Evolutionary conservation across 2,329 filamentous ascomycete species (phyloP).

Genomic region (Trichoderma endophyticum): DNA sequence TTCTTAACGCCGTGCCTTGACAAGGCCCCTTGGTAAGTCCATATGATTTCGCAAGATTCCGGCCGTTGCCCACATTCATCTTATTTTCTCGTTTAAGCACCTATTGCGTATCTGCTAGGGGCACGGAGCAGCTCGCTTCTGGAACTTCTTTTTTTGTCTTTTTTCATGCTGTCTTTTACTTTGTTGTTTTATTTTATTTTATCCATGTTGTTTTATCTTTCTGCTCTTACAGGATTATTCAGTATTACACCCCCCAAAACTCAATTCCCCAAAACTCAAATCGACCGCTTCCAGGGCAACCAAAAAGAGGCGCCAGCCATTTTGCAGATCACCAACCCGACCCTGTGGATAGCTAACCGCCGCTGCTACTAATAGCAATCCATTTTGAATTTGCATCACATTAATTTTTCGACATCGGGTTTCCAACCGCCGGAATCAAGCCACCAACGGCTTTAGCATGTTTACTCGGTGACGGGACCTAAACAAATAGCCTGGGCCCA

Average conservation of each 20-base stretch:
- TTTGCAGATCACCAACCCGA: neutral
- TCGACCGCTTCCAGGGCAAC: neutral
- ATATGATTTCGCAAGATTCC: neutral
- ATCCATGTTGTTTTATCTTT: too few species aligned
- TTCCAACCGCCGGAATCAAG: neutral
- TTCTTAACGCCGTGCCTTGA: neutral
- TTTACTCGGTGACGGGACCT: conserved; percentile 14
- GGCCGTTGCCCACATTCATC: neutral
- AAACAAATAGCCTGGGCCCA: conserved; percentile 15
- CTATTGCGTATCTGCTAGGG: neutral
- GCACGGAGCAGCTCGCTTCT: neutral
- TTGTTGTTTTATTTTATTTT: neutral
- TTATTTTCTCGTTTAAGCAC: conserved; percentile 2
- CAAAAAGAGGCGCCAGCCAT: neutral
- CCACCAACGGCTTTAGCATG: neutral
- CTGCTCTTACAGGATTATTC: neutral
- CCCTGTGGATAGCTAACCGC: neutral
- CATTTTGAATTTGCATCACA: neutral
- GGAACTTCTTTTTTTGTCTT: neutral
- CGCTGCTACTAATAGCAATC: neutral
- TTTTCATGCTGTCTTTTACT: neutral
- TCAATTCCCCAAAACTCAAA: neutral
- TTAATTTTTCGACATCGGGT: neutral
- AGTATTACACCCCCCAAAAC: neutral
- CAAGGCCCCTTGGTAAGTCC: neutral